Percentiles rank a stretch among this genome's conserved stretches.
Conservation (phyloP, 768 basidiomycete species). For the Strobilomyces dryophilus region DNA sequence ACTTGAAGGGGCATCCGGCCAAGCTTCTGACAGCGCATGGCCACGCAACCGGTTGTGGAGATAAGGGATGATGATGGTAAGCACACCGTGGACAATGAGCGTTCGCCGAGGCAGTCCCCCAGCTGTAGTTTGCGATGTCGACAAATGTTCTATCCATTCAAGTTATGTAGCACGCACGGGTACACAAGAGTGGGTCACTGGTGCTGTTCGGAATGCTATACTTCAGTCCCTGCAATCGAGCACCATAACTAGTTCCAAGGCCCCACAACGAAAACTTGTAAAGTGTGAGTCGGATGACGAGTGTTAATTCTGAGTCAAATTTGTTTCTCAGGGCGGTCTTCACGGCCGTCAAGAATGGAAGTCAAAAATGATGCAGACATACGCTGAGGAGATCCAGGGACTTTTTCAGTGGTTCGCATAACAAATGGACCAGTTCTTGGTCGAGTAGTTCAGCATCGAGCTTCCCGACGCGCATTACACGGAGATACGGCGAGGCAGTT, state of each 20-base stretch:
- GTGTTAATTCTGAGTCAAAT: conserved; percentile 69
- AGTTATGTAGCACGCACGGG: conserved; percentile 19
- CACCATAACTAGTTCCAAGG: conserved; percentile 76
- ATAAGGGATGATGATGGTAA: conserved; percentile 79
- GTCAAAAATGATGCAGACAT: conserved; percentile 23
- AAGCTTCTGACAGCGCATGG: conserved; percentile 76
- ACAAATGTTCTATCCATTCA: background rate
- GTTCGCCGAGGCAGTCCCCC: conserved; percentile 60
- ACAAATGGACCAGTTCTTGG: conserved; percentile 75
- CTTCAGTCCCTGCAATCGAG: conserved; percentile 72
- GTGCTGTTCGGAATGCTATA: conserved; percentile 38
- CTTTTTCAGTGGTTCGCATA: conserved; percentile 77
- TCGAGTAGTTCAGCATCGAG: conserved; percentile 91
- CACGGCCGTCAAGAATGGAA: conserved; percentile 14
- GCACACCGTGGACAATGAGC: conserved; percentile 60
- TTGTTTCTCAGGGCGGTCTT: conserved; percentile 57
- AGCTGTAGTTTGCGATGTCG: conserved; percentile 36
- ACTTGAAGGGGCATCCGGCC: conserved; percentile 87
- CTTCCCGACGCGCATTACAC: conserved; percentile 81
- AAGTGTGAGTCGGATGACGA: conserved; percentile 66
- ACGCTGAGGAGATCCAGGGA: conserved; percentile 69
- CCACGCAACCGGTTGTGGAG: conserved; percentile 67
- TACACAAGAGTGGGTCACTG: conserved; percentile 7
- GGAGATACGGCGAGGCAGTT: conserved; percentile 31
- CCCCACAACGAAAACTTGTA: conserved; percentile 86